A percentile compares a stretch with the other conserved stretches of the same genome.
phyloP scores from a whole-genome alignment of 106 monocot genomes.

The Allium fistulosum region DNA sequence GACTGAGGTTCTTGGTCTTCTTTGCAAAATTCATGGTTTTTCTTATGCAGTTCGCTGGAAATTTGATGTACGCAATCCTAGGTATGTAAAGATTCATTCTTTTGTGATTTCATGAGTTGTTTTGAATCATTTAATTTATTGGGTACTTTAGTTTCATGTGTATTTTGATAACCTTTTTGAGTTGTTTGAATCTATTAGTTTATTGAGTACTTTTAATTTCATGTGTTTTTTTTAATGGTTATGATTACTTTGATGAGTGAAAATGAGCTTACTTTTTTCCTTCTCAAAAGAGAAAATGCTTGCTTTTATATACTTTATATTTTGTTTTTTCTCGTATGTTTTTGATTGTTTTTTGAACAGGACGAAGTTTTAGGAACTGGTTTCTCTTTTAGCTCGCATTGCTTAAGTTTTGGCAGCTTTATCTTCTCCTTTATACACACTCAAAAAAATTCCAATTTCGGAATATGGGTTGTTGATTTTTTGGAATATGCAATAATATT shows the following conservation, averaged over 20 bases:
- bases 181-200: neutral
- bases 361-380: conserved; percentile 2
- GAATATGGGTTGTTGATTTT: conserved; percentile 12
- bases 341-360: neutral
- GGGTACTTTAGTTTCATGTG: neutral
- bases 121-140: conserved; percentile 3
- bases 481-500: neutral
- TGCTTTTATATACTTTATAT: neutral
- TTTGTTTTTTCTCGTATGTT: neutral
- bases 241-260: conserved; percentile 2
- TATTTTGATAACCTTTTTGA: neutral
- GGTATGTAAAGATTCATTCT: conserved; percentile 7
- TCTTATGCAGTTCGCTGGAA: conserved; percentile 33
- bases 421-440: neutral
- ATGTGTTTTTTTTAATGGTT: neutral
- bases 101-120: neutral
- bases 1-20: conserved; percentile 20
- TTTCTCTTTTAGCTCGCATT: conserved; percentile 1
- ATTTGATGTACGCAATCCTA: conserved; percentile 21
- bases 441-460: neutral
- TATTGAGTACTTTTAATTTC: too few species aligned
- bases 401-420: neutral
- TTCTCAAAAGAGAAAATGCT: conserved; percentile 7
- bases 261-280: conserved; percentile 4
- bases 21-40: conserved; percentile 26